Percentiles rank a stretch among this genome's conserved stretches.
These are phyloP conservation scores for Thelonectria blattea DNA, from an alignment of 2,329 filamentous ascomycete species.

Conservation along the genomic window DNA sequence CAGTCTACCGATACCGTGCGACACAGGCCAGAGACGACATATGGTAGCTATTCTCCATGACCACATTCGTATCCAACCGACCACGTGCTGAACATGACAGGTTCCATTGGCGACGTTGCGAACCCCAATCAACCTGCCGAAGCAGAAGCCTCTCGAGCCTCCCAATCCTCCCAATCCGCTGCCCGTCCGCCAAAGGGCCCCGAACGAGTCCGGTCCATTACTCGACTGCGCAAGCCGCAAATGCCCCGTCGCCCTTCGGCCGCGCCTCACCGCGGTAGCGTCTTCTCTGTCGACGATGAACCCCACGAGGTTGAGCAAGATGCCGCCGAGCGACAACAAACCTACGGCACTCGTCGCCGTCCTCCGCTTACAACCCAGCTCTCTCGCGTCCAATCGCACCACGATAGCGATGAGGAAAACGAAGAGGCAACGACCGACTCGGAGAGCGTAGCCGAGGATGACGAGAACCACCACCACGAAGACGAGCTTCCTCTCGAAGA, in stretches of 20 bases:
- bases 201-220: slow-evolving; percentile 55
- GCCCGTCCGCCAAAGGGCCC: slow-evolving; percentile 53
- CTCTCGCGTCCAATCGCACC: slow-evolving; percentile 51
- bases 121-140: slow-evolving; percentile 44
- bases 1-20: slow-evolving; percentile 67
- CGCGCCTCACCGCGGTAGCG: slow-evolving; percentile 78
- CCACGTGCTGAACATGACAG: slow-evolving; percentile 27
- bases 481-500: slow-evolving; percentile 53
- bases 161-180: slow-evolving; percentile 40
- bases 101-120: slow-evolving; percentile 35
- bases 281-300: slow-evolving; percentile 93
- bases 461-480: slow-evolving; percentile 42
- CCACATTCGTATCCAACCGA: slow-evolving; percentile 14
- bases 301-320: slow-evolving; percentile 79
- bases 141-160: slow-evolving; percentile 24
- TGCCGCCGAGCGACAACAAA: slow-evolving; percentile 54
- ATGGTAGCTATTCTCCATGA: slow-evolving; percentile 53
- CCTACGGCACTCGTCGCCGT: slow-evolving; percentile 44
- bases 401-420: slow-evolving; percentile 33
- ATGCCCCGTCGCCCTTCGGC: slow-evolving; percentile 76
- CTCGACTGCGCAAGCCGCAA: slow-evolving; percentile 71
- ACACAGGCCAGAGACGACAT: slow-evolving; percentile 59
- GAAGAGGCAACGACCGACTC: slow-evolving; percentile 29
- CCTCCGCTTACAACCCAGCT: slow-evolving; percentile 43
- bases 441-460: slow-evolving; percentile 38